These are phyloP conservation scores for Moesziomyces parantarcticus DNA, from an alignment of 1,284 basidiomycete species.

Conservation along the genomic window DNA sequence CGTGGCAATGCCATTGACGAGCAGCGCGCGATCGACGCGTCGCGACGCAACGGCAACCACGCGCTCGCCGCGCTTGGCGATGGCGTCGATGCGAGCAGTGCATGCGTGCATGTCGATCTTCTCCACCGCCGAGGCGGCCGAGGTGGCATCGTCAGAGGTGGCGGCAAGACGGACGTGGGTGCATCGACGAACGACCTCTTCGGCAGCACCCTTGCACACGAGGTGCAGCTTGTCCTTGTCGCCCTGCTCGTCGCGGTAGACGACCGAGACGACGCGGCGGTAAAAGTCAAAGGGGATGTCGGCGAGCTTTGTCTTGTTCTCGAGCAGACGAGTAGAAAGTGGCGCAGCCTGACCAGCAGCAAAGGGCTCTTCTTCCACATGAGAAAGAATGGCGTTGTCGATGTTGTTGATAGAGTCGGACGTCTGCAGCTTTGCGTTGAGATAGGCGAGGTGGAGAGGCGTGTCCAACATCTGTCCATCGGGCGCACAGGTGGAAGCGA, in stretches of 20 bases:
- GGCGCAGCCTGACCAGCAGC: not conserved
- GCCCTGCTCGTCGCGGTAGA: constrained; percentile 4
- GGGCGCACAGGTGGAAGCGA: constrained; percentile 3
- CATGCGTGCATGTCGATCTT: constrained; percentile 5
- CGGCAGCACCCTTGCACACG: constrained; percentile 10
- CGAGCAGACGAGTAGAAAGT: not conserved
- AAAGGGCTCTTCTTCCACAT: not conserved
- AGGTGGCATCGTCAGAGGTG: not conserved
- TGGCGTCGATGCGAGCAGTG: constrained; percentile 4
- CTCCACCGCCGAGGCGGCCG: not conserved
- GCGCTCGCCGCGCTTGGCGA: constrained; percentile 6
- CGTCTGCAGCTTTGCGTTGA: constrained; percentile 12
- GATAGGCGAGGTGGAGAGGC: constrained; percentile 6
- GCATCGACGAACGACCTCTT: constrained; percentile 11
- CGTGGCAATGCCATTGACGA: not conserved
- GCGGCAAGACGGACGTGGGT: constrained; percentile 3
- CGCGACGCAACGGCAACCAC: constrained; percentile 7
- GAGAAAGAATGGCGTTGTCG: constrained; percentile 4
- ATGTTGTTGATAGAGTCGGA: constrained; percentile 12
- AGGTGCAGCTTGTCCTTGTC: constrained; percentile 7
- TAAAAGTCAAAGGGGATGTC: constrained; percentile 10
- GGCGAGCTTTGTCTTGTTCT: constrained; percentile 7
- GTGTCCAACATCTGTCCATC: not conserved
- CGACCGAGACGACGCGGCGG: constrained; percentile 9
- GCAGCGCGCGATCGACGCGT: constrained; percentile 1